A percentile compares a stretch with the other conserved stretches of the same genome.
Conservation (phyloP, 148 eudicot genomes). For the Rhododendron kiyosumense region DNA sequence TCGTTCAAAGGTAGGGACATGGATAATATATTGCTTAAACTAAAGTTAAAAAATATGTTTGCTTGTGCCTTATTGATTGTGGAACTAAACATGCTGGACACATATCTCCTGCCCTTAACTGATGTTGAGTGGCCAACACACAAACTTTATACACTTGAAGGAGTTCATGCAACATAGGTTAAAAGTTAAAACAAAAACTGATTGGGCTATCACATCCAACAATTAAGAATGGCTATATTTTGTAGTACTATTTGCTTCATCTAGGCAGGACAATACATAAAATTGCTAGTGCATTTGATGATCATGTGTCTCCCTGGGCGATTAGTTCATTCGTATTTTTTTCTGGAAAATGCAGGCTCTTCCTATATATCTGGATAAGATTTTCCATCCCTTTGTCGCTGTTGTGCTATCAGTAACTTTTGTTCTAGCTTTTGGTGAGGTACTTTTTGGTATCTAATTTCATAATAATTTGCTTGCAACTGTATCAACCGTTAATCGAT, state of each 20-base stretch:
- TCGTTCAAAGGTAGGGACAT: neutral
- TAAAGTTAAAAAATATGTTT: neutral
- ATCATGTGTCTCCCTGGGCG: neutral
- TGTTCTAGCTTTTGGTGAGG: slow-evolving; percentile 94
- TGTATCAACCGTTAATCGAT: neutral
- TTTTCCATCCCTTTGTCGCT: slow-evolving; percentile 71
- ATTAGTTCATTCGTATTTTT: neutral
- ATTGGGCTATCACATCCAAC: neutral
- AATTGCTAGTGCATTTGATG: neutral
- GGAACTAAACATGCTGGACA: neutral
- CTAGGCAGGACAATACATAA: neutral
- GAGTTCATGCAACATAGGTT: neutral
- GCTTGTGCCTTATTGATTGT: neutral
- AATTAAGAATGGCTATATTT: neutral
- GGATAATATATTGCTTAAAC: neutral
- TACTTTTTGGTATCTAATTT: slow-evolving; percentile 14
- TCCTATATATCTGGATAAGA: slow-evolving; percentile 79
- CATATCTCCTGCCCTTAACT: neutral
- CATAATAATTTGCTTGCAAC: neutral
- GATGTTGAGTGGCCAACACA: neutral
- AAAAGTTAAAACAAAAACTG: neutral
- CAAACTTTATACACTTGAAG: neutral
- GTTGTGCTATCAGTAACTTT: slow-evolving; percentile 87
- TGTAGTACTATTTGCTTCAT: neutral
- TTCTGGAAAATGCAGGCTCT: slow-evolving; percentile 58